Percentiles rank a stretch among this genome's conserved stretches.
Evolutionary conservation across 257 asterid species (phyloP).

Genomic region (Apocynum venetum): DNA sequence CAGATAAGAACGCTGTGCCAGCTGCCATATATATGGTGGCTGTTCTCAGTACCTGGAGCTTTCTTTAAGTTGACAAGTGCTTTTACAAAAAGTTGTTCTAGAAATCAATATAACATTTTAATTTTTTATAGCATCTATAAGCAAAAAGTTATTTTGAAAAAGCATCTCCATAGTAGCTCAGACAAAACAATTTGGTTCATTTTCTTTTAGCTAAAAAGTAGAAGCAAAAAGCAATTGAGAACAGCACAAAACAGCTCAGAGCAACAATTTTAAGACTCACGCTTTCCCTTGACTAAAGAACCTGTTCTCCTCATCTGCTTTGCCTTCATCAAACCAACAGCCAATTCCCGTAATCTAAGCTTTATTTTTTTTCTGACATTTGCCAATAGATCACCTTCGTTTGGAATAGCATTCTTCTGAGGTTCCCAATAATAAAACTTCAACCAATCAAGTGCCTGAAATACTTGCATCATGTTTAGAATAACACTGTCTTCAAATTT

Average conservation of each 20-base stretch:
- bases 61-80: too few species aligned
- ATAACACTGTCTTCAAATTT: not conserved
- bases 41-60: too few species aligned
- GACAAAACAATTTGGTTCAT: not conserved
- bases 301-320: slow-evolving; percentile 35
- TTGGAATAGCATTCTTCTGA: slow-evolving; percentile 62
- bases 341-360: slow-evolving; percentile 49
- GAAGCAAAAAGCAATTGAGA: too few species aligned
- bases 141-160: too few species aligned
- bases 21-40: not conserved
- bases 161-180: not conserved
- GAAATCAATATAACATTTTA: too few species aligned
- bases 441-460: slow-evolving; percentile 93
- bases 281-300: slow-evolving; percentile 43
- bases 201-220: too few species aligned
- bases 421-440: slow-evolving; percentile 81
- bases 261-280: slow-evolving; percentile 37
- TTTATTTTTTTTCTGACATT: slow-evolving; percentile 55
- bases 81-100: too few species aligned
- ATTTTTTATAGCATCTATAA: too few species aligned
- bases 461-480: slow-evolving; percentile 16
- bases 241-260: not conserved
- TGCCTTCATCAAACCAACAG: slow-evolving; percentile 51
- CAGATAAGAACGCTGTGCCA: not conserved
- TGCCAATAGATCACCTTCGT: slow-evolving; percentile 32